Conservation (phyloP, 306 rosid genomes). For the Betula pendula region DNA sequence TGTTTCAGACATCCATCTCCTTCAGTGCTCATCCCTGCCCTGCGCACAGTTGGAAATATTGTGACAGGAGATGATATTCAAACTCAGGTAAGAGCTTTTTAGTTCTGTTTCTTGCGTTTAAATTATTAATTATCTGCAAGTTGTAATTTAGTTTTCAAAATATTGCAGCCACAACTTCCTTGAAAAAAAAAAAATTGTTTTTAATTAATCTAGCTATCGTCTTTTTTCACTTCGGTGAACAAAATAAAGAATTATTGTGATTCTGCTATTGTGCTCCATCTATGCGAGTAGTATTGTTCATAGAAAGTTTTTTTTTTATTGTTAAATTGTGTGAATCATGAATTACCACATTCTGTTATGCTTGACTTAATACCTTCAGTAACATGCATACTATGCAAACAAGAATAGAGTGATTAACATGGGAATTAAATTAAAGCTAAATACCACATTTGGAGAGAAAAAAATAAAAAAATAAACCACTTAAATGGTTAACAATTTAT, state of each 20-base stretch:
- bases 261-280: not conserved
- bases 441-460: not conserved
- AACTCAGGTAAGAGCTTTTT: constrained; percentile 64
- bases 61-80: constrained; percentile 88
- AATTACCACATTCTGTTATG: not conserved
- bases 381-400: not conserved
- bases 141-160: not conserved
- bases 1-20: constrained; percentile 81
- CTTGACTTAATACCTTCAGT: not conserved
- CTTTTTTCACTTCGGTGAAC: not conserved
- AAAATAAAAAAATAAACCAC: not conserved
- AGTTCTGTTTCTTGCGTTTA: not conserved
- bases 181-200: not conserved
- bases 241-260: not conserved
- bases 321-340: not conserved
- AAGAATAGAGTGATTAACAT: not conserved
- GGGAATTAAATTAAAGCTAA: not conserved
- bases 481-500: not conserved
- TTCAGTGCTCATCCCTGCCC: constrained; percentile 85
- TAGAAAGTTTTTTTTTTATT: not conserved
- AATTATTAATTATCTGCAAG: not conserved
- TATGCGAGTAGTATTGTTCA: not conserved
- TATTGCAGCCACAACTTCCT: not conserved
- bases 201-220: not conserved
- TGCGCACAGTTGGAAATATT: constrained; percentile 93